Base-by-base conservation (phyloP, 2,329 filamentous ascomycete genomes). In the Chaetomiaceae sp. region DNA sequence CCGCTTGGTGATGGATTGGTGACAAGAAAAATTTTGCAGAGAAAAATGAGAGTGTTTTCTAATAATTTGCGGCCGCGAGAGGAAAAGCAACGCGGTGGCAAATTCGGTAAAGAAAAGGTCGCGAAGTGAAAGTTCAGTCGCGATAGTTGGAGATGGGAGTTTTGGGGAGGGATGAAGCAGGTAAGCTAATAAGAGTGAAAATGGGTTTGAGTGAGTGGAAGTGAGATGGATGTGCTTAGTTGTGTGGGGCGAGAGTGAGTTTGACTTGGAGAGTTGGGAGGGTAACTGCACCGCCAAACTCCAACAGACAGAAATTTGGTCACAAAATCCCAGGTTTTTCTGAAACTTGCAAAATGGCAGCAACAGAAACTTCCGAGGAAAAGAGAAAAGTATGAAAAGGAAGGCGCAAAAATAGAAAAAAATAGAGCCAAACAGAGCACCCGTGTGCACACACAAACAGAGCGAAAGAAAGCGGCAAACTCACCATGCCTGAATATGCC, bases 401-500 rank as follows among this genome's bases (percentile, higher is more conserved):
- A 44, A 19, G 25, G 23, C 25, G 10, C 4, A 10, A 19, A n/a
- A 41, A 39, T 4, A 27, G 17, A 17, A 25, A n/a, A 5, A 9
- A 13, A 13, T 31, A 5, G 14, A 41, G 5, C n/a, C 38, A 41
- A 47, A 48, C n/a, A 16, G 21, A 4, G n/a, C 6, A 16, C 3
- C n/a, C 25, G 27, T 6, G 6, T 27, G 25, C 25, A 27, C 13
- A 21, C 30, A 17, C 5, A 38, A 37, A 20, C 5, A 31, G 41
- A 44, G 33, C 33, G 30, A 39, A 23, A 43, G 14, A 12, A 33
- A 33, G 12, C 30, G 14, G 19, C 21, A 42, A 46, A 72, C 67
- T 77, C 72, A 73, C 78, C 71, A 68, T 62, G 50, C 65, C 68
- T 42, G 66, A 60, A 58, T 70, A 72, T 20, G 65, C 73, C 47